phyloP scores from a whole-genome alignment of 108 stramenopile genomes.

The Conticribra guillardii region DNA sequence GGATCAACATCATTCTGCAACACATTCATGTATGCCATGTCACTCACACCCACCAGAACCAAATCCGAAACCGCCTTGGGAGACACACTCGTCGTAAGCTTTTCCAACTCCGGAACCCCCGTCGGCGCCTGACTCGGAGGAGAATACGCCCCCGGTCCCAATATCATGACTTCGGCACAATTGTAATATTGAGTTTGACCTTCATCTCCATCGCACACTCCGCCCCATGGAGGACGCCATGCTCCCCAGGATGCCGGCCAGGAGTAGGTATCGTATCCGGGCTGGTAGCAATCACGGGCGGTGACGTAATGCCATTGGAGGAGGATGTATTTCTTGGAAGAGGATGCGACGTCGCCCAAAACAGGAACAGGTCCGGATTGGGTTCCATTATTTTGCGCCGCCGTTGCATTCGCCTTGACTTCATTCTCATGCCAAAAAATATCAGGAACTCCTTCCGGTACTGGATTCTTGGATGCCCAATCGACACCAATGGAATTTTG shows the following conservation, averaged over 20 bases:
- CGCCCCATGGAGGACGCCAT: conserved; percentile 22
- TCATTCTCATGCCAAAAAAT: background rate
- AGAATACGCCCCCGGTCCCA: background rate
- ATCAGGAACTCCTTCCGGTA: background rate
- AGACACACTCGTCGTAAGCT: background rate
- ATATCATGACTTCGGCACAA: conserved; percentile 43
- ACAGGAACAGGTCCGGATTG: background rate
- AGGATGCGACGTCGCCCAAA: background rate
- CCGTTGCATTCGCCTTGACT: background rate
- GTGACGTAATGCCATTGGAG: conserved; percentile 47
- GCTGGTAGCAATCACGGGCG: conserved; percentile 24
- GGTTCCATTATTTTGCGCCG: background rate
- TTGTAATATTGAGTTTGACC: conserved; percentile 32
- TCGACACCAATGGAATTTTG: background rate
- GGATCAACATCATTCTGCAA: conserved; percentile 34
- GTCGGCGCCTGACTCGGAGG: too few relatives aligned
- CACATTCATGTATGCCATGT: conserved; percentile 27
- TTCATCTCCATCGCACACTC: conserved; percentile 14
- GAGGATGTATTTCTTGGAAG: conserved; percentile 28
- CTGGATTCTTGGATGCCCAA: background rate
- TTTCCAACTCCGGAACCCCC: background rate
- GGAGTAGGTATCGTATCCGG: conserved; percentile 29
- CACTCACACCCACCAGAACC: conserved; percentile 17
- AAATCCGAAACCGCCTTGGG: conserved; percentile 26
- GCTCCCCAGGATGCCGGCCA: conserved; percentile 40